Evolutionary conservation across 2,329 filamentous ascomycete species (phyloP), one percentile per base, ranked within the genome.

Genomic region (Talaromyces amestolkiae): DNA sequence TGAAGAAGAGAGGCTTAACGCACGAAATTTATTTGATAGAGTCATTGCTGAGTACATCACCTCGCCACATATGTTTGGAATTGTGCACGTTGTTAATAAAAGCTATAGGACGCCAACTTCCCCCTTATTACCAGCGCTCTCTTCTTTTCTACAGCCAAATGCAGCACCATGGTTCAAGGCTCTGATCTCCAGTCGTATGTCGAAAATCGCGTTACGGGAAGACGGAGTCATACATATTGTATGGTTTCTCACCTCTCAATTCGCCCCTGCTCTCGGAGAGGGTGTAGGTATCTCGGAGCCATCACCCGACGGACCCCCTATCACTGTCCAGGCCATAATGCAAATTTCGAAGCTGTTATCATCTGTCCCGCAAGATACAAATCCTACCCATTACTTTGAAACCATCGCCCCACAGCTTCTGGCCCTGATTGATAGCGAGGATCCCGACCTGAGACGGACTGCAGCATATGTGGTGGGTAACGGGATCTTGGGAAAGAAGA

Each of bases 321-420:
- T 81, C 19, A 81, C 79, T 3, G 75, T 80, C 6, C 77, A 80
- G 63, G 76, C 77, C 2, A 80, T 81, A 10, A 80, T 80, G 77
- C 79, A 80, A 56, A 77, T 75, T 2, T 80, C 79, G 4, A 74
- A 74, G 33, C 67, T 81, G 22, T 72, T 81, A 8, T 79, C 78
- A 1, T 79, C 78, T 49, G 76, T 81, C 4, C 79, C 79, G 0
- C 75, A 76, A 33, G 74, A 70, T 15, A 72, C 78, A 68, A 72
- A 78, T 5, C 67, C 77, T 7, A 61, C 65, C 13, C 59, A 65
- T n/a, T 81, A 80, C 66, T 79, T 80, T 45, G 66, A 67, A 1
- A 72, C 70, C n/a, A 76, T 80, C 64, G 76, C 73, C 13, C 76
- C 79, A 13, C 79, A 81, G 63, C 69, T 81, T 5, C 67, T 81